These are phyloP conservation scores for Poa pratensis DNA, from an alignment of 176 grass and related monocot species.

Conservation along the genomic window DNA sequence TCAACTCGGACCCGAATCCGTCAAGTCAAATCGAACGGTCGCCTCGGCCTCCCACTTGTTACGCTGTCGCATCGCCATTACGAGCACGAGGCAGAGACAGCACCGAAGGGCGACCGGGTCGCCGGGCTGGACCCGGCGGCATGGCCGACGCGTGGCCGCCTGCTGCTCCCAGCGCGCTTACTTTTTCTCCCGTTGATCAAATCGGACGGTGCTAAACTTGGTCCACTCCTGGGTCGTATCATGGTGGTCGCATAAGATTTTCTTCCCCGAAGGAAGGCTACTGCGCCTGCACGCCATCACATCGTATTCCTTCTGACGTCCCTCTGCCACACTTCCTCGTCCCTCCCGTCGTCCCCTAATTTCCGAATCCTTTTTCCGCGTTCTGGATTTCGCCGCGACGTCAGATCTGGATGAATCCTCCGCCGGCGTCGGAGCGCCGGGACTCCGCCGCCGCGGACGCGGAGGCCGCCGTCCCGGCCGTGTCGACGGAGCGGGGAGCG, in stretches of 20 bases:
- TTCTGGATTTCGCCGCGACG: background rate
- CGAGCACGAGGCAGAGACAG: conserved; percentile 24
- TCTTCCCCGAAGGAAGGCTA: background rate
- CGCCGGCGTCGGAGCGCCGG: conserved; percentile 5
- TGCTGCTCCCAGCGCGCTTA: too few species aligned
- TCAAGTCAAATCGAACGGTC: conserved; percentile 13
- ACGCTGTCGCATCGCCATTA: background rate
- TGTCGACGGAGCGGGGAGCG: conserved; percentile 10
- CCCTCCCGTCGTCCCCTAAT: background rate
- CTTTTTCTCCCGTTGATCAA: too few species aligned
- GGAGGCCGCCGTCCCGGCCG: background rate
- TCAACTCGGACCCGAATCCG: background rate
- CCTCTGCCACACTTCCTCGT: conserved; percentile 14
- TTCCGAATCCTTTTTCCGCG: background rate
- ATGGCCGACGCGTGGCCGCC: too few species aligned
- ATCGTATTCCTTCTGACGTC: background rate
- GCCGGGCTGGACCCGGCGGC: too few species aligned
- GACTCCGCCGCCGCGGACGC: background rate
- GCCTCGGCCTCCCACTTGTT: background rate
- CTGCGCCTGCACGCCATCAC: conserved; percentile 22
- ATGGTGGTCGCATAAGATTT: too few species aligned
- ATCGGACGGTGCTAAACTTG: too few species aligned
- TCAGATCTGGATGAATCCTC: conserved; percentile 40
- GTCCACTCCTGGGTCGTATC: too few species aligned
- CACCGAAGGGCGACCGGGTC: too few species aligned